phyloP scores from a whole-genome alignment of 2,329 filamentous ascomycete genomes.

The Xylariaceae sp. region DNA sequence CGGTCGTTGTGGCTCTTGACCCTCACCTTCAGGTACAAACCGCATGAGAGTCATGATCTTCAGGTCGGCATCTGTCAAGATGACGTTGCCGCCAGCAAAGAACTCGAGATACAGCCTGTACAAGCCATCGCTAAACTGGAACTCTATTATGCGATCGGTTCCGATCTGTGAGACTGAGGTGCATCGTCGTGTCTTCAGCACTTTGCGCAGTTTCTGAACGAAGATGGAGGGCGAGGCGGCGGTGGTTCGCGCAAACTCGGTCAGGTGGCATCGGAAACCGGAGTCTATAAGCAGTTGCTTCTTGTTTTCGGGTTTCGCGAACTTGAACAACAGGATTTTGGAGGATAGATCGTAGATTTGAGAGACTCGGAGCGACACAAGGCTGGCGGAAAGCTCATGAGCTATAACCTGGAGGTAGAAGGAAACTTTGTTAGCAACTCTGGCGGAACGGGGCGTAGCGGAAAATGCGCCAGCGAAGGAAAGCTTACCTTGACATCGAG shows the following conservation, averaged over 20 bases:
- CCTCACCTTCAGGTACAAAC: constrained; percentile 73
- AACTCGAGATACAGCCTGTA: constrained; percentile 91
- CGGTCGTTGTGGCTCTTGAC: constrained; percentile 76
- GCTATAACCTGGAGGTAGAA: constrained; percentile 68
- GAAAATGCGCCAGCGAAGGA: background rate
- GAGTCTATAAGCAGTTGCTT: constrained; percentile 91
- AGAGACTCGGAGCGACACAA: constrained; percentile 75
- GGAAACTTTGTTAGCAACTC: background rate
- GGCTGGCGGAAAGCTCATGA: constrained; percentile 77
- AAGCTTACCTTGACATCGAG: constrained; percentile 50
- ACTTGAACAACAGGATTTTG: constrained; percentile 92
- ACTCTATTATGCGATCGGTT: constrained; percentile 88
- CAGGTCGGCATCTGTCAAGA: constrained; percentile 80
- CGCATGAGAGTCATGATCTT: constrained; percentile 79
- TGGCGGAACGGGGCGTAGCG: background rate
- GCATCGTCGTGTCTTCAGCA: constrained; percentile 78
- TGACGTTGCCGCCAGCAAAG: constrained; percentile 92
- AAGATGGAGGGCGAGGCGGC: constrained; percentile 81
- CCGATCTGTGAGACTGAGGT: constrained; percentile 81
- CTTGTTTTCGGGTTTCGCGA: constrained; percentile 83
- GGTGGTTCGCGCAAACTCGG: constrained; percentile 82
- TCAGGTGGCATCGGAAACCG: constrained; percentile 93
- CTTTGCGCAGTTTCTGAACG: constrained; percentile 79
- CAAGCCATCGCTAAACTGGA: constrained; percentile 86
- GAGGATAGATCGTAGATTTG: constrained; percentile 97